phyloP scores from a whole-genome alignment of 768 basidiomycete species.

The Suillus subluteus region DNA sequence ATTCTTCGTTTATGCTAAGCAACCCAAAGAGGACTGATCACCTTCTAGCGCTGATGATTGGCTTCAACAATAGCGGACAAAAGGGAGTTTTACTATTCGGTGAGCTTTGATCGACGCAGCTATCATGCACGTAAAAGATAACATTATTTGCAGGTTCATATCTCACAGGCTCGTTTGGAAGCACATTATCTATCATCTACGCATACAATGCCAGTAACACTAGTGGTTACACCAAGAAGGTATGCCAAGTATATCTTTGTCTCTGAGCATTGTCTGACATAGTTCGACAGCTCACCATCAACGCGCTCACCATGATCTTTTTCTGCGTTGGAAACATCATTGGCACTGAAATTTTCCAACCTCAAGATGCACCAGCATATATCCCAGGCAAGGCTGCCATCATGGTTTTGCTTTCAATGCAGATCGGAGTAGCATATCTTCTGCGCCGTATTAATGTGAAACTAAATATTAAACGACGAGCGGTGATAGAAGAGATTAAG shows the following conservation, averaged over 20 bases:
- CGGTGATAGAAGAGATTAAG: conserved; percentile 20
- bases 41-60: conserved; percentile 25
- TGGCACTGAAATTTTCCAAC: conserved; percentile 30
- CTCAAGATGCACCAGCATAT: conserved; percentile 30
- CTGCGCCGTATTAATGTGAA: conserved; percentile 25
- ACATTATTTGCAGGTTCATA: conserved; percentile 19
- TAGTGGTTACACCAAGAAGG: conserved; percentile 34
- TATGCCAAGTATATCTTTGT: conserved; percentile 1
- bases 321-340: conserved; percentile 27
- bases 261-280: neutral
- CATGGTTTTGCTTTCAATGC: conserved; percentile 29
- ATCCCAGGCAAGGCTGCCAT: conserved; percentile 39
- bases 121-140: neutral
- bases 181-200: conserved; percentile 28
- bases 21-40: neutral
- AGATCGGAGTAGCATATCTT: conserved; percentile 26
- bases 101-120: conserved; percentile 9
- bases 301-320: conserved; percentile 21
- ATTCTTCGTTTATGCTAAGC: neutral
- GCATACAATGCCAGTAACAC: conserved; percentile 32
- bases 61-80: conserved; percentile 22
- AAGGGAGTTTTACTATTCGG: conserved; percentile 27
- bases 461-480: conserved; percentile 25
- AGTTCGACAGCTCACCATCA: conserved; percentile 21
- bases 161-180: conserved; percentile 28